Base-by-base conservation (phyloP, 106 monocot species). In the Amphibolis antarctica region DNA sequence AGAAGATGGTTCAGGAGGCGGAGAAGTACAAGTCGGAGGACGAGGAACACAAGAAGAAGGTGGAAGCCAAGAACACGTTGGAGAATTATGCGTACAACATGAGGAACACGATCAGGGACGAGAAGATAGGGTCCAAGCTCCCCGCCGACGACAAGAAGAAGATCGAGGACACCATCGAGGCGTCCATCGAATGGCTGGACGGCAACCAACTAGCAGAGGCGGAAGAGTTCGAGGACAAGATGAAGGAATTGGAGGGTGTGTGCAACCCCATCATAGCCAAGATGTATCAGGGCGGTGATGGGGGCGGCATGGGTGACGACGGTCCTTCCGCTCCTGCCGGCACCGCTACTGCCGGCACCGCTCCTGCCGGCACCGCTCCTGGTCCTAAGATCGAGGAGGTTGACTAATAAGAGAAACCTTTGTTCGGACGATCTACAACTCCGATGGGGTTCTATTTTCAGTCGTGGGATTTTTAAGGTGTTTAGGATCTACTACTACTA, bases 41-140 rank as follows among this genome's bases (percentile, higher is more conserved):
- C 25, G 82, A 75, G 67, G 78, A 70, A 49, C 59, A 55, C 61
- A 82, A 74, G 78, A 78, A 74, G 75, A 78, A 75, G 71, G 78
- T 82, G 17, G 70, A 66, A 51, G 45, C 83, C 9, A 88, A 79
- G 83, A 88, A 88, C 50, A 43, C 77, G 1, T 46, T 88, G 9
- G 88, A 88, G 78, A 88, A 84, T 53, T 89, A 89, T 28, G 59
- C 85, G 0, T 89, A 85, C 82, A 85, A 79, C 75, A 78, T 89
- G 77, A 80, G 82, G 67, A 46, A 14, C 42, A 4, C 61, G 6
- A n/a, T 62, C 29, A 21, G 52, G 53, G 29, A 53, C 12, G 42
- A 42, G 54, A 42, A 65, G 55, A 27, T 56, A 0, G 46, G 10
- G n/a, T 55, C 10, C 27, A 45, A 57, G 56, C 10, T 68, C 24